Evolutionary conservation across 2,329 filamentous ascomycete species (phyloP), one percentile per base, ranked within the genome.

Genomic region (Fusarium ramigenum): DNA sequence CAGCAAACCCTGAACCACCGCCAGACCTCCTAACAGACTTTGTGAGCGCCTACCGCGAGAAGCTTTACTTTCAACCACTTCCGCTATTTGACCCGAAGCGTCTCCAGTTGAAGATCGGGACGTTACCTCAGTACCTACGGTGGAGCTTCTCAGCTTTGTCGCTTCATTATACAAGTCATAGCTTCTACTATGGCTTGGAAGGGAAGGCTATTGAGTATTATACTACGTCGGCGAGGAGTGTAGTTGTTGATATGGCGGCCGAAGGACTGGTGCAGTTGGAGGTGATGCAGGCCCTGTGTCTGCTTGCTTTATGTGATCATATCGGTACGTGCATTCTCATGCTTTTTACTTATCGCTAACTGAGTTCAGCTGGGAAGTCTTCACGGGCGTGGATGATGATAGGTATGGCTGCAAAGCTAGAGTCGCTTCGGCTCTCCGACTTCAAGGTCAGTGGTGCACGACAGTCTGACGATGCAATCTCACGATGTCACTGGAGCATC

Each of bases 331-430:
- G 5, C 0, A 5, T 34, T 23, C 30, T 4, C 30, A 34, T 7
- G 30, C 2, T 23, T 2, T 5, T 15, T 32, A 5, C 16, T 15
- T 6, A 8, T 23, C 8, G 30, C 47, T 50, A 50, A 50, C 11
- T 9, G 2, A 4, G 2, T 10, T 0, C 14, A 77, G 75, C 66
- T 21, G 74, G 75, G 1, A 71, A 76, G 9, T 9, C 65, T 7
- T 49, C 63, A 0, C 69, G 75, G 8, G 72, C 75, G 4, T 77
- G 75, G 75, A 77, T 77, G 75, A 75, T 75, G 40, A 72, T 77
- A 2, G 75, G 75, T 1, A 74, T 73, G 25, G 69, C 61, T 9
- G 69, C 72, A 3, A 74, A 77, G 36, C 49, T 77, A 0, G 69
- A 77, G 16, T 68, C 74, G 0, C 52, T 73, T n/a, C 69, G 74